phyloP scores from a whole-genome alignment of 306 rosid genomes.

The Senna siamea region DNA sequence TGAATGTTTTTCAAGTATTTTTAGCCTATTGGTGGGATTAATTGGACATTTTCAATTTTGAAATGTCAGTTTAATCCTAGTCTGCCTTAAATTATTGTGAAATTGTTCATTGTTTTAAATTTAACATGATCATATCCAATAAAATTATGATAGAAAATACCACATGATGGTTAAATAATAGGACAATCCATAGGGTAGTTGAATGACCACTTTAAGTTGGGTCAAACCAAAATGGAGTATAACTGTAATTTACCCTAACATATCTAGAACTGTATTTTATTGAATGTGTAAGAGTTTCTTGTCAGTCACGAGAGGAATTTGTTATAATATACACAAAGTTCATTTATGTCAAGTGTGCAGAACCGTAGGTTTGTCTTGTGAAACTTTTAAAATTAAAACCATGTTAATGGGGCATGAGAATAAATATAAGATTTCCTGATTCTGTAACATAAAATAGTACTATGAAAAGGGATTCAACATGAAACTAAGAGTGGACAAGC shows the following conservation, averaged over 20 bases:
- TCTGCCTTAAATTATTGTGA: no score
- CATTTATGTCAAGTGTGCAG: slow-evolving; percentile 3
- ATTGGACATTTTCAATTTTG: no score
- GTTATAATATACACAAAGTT: slow-evolving; percentile 22
- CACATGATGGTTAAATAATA: no score
- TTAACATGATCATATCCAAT: no score
- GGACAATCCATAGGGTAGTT: no score
- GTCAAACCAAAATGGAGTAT: no score
- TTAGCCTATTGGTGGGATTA: no score
- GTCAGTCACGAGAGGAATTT: slow-evolving; percentile 21
- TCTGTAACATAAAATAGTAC: slow-evolving; percentile 21
- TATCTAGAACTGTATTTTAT: background rate
- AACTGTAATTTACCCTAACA: no score
- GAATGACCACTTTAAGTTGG: no score
- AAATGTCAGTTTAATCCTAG: no score
- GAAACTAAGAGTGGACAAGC: slow-evolving; percentile 19
- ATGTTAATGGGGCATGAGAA: slow-evolving; percentile 1
- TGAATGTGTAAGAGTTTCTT: background rate
- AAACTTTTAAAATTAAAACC: background rate
- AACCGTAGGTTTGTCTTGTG: slow-evolving; percentile 4
- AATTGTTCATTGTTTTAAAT: no score
- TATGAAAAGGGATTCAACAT: slow-evolving; percentile 28
- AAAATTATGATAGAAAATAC: no score
- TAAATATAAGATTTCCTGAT: background rate
- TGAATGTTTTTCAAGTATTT: background rate